These are phyloP conservation scores for Ustilago sp. DNA, from an alignment of 1,284 basidiomycete genomes.

Conservation along the genomic window DNA sequence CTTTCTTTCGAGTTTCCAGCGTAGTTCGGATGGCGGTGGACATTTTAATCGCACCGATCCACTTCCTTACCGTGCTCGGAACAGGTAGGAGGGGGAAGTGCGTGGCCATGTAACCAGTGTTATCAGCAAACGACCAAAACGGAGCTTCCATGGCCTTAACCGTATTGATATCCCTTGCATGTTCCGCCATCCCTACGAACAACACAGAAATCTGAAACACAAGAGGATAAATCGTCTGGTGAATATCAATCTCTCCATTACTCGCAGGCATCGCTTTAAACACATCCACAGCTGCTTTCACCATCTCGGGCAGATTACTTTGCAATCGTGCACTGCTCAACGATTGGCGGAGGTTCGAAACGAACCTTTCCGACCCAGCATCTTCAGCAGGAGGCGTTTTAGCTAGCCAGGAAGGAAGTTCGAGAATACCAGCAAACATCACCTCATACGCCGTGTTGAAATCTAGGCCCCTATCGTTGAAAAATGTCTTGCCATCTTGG, in stretches of 20 bases:
- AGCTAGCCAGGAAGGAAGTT: slow-evolving; percentile 29
- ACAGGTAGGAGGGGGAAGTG: slow-evolving; percentile 36
- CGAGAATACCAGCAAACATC: slow-evolving; percentile 52
- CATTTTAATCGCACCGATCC: slow-evolving; percentile 50
- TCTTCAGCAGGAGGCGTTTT: slow-evolving; percentile 30
- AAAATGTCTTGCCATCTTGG: slow-evolving; percentile 49
- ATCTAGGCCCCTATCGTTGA: slow-evolving; percentile 47
- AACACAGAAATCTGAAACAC: slow-evolving; percentile 50
- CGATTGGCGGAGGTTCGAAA: slow-evolving; percentile 37
- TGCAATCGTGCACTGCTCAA: slow-evolving; percentile 21
- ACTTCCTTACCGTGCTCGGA: slow-evolving; percentile 34
- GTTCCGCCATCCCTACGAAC: slow-evolving; percentile 42
- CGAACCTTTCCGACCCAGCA: slow-evolving; percentile 30
- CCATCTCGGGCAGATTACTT: slow-evolving; percentile 34
- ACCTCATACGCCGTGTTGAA: slow-evolving; percentile 47
- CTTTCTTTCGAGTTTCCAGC: slow-evolving; percentile 33
- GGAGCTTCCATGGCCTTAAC: slow-evolving; percentile 38
- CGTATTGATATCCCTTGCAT: slow-evolving; percentile 32
- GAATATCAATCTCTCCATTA: slow-evolving; percentile 35
- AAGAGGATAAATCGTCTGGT: slow-evolving; percentile 52
- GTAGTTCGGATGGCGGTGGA: slow-evolving; percentile 38
- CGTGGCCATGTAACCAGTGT: slow-evolving; percentile 47
- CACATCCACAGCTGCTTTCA: slow-evolving; percentile 21
- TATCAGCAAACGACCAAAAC: slow-evolving; percentile 53
- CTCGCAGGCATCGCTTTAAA: slow-evolving; percentile 19